Conservation (phyloP, 345 rosid genomes). For the Tarenaya hassleriana region DNA sequence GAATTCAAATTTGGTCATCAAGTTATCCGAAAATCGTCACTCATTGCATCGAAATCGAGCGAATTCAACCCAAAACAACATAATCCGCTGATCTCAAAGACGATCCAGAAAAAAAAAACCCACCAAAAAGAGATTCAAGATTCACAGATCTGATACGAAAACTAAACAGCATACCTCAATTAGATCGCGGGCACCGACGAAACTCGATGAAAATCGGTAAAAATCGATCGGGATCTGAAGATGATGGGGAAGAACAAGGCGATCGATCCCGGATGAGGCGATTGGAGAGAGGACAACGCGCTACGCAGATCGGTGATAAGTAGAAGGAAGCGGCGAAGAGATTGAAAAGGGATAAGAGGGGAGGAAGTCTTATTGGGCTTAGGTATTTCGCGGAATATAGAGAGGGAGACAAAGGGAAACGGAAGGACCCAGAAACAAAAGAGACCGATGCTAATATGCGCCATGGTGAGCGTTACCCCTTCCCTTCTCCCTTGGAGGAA, state of each 20-base stretch:
- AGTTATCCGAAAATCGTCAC: neutral
- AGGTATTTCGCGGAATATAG: constrained; percentile 25
- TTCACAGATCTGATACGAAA: constrained; percentile 8
- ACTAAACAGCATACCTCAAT: constrained; percentile 14
- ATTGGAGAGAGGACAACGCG: constrained; percentile 7
- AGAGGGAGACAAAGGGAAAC: constrained; percentile 23
- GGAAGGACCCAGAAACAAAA: constrained; percentile 30
- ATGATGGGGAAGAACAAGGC: neutral
- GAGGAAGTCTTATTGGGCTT: constrained; percentile 5
- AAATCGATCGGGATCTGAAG: constrained; percentile 12
- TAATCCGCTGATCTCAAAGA: constrained; percentile 12
- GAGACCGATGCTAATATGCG: constrained; percentile 28
- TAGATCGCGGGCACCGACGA: constrained; percentile 11
- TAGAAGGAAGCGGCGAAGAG: constrained; percentile 16
- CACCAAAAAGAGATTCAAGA: neutral
- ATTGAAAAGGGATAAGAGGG: constrained; percentile 4
- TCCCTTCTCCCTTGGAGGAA: no score
- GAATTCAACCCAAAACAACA: constrained; percentile 2
- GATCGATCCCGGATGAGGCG: neutral
- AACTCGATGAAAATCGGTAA: constrained; percentile 12
- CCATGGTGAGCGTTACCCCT: constrained; percentile 18
- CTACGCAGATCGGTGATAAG: constrained; percentile 8
- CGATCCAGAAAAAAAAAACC: neutral
- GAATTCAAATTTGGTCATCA: no score
- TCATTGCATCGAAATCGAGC: neutral